Conservation (phyloP, 164 flowering plant genomes). For the Kingdonia uniflora region DNA sequence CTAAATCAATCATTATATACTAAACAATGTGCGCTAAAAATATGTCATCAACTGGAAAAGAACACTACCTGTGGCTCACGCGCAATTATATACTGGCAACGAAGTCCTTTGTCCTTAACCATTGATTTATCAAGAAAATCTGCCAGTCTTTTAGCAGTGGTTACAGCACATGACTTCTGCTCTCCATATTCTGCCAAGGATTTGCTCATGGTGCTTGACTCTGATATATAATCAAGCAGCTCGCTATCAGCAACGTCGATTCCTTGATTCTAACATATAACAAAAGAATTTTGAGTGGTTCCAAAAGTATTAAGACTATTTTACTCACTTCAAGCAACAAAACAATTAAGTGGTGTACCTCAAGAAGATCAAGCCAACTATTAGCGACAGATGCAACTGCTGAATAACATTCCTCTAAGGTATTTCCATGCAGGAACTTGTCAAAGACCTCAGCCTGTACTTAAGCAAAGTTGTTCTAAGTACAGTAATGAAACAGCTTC, state of each 20-base stretch:
- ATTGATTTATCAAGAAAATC: constrained; percentile 95
- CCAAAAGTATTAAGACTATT: no score
- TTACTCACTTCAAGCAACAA: neutral
- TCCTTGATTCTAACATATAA: constrained; percentile 69
- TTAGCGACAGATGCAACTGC: constrained; percentile 94
- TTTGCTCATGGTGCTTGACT: constrained; percentile 99
- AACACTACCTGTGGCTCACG: constrained; percentile 82
- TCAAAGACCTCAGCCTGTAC: constrained; percentile 97
- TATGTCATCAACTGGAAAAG: neutral
- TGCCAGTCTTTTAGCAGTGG: constrained; percentile 94
- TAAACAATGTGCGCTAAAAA: neutral
- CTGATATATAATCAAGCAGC: constrained; percentile 92
- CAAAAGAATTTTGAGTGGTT: no score
- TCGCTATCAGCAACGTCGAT: constrained; percentile 90
- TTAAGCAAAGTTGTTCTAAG: constrained; percentile 2
- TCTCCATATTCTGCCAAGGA: constrained; percentile 94
- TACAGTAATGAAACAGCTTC: neutral
- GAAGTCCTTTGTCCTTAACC: constrained; percentile 97
- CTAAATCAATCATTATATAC: neutral
- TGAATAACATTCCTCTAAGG: constrained; percentile 89
- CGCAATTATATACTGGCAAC: constrained; percentile 91
- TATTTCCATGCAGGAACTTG: constrained; percentile 86
- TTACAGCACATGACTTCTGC: constrained; percentile 97
- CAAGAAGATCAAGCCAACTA: constrained; percentile 98
- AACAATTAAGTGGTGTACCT: constrained; percentile 45